phyloP scores from a whole-genome alignment of 2,329 filamentous ascomycete species.

The Exophiala aquamarina region DNA sequence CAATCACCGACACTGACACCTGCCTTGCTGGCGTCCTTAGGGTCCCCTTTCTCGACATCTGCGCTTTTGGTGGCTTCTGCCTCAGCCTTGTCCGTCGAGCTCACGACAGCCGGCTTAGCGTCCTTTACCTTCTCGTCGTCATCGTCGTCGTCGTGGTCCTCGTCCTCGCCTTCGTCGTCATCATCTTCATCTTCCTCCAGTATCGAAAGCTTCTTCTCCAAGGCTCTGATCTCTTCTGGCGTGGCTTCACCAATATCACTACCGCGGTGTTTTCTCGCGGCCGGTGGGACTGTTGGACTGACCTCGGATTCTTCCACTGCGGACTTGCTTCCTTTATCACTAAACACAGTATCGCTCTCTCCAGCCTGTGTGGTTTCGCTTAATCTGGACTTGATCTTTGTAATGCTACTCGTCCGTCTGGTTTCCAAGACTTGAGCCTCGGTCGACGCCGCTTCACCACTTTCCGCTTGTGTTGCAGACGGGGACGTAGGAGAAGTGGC shows the following conservation, averaged over 20 bases:
- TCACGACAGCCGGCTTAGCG: constrained; percentile 2
- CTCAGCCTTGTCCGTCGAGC: constrained; percentile 20
- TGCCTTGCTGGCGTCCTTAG: constrained; percentile 28
- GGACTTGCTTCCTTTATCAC: background rate
- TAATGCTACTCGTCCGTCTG: constrained; percentile 17
- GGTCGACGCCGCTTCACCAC: constrained; percentile 15
- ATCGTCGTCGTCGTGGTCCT: constrained; percentile 14
- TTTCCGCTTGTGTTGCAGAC: constrained; percentile 11
- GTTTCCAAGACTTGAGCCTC: constrained; percentile 22
- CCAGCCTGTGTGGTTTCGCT: constrained; percentile 21
- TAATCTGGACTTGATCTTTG: constrained; percentile 16
- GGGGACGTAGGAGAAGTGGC: constrained; percentile 16
- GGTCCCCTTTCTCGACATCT: constrained; percentile 25
- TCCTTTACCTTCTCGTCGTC: constrained; percentile 9
- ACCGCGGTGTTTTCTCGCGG: constrained; percentile 32
- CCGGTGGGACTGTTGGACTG: constrained; percentile 3
- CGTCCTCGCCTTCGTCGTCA: constrained; percentile 24
- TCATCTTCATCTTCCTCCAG: constrained; percentile 26
- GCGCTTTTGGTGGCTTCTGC: constrained; percentile 15
- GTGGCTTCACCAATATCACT: constrained; percentile 37
- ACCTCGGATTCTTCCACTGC: constrained; percentile 14
- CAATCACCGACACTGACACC: constrained; percentile 30
- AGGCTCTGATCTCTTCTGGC: constrained; percentile 28
- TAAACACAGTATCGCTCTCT: constrained; percentile 18
- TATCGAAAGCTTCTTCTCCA: constrained; percentile 32